A percentile compares a stretch with the other conserved stretches of the same genome.
phyloP scores from a whole-genome alignment of 768 basidiomycete species.

The Ramaria sp. region DNA sequence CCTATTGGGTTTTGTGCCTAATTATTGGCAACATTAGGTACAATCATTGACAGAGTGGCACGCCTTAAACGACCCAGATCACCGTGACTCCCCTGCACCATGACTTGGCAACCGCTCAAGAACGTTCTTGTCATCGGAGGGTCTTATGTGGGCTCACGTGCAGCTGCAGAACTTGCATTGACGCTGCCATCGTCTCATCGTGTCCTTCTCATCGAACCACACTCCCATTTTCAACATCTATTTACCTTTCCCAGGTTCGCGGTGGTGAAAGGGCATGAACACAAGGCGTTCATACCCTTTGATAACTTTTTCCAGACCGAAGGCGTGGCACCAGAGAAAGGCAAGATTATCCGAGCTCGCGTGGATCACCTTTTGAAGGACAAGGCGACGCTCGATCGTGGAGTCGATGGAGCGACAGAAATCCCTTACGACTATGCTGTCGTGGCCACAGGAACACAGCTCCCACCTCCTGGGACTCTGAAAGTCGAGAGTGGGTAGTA shows the following conservation, averaged over 20 bases:
- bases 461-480: conserved; percentile 25
- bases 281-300: conserved; percentile 60
- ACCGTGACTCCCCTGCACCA: background rate
- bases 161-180: conserved; percentile 25
- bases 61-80: too few species aligned
- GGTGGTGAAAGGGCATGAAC: conserved; percentile 48
- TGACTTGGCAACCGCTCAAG: background rate
- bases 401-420: background rate
- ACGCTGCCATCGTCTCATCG: conserved; percentile 42
- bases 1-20: too few species aligned
- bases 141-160: conserved; percentile 36
- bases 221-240: conserved; percentile 32
- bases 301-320: conserved; percentile 32
- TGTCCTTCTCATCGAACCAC: conserved; percentile 48
- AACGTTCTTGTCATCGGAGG: conserved; percentile 47
- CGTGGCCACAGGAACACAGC: conserved; percentile 50
- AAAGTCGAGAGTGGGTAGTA: background rate
- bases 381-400: background rate
- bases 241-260: conserved; percentile 51
- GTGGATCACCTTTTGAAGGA: background rate
- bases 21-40: too few species aligned
- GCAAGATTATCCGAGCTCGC: conserved; percentile 3
- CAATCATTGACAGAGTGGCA: too few species aligned
- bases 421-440: conserved; percentile 47
- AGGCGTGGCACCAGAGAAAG: conserved; percentile 14